Percentiles rank a stretch among this genome's conserved stretches.
Evolutionary conservation across 73 alveolate species (phyloP).

Genomic region (Symbiodinium pilosum): DNA sequence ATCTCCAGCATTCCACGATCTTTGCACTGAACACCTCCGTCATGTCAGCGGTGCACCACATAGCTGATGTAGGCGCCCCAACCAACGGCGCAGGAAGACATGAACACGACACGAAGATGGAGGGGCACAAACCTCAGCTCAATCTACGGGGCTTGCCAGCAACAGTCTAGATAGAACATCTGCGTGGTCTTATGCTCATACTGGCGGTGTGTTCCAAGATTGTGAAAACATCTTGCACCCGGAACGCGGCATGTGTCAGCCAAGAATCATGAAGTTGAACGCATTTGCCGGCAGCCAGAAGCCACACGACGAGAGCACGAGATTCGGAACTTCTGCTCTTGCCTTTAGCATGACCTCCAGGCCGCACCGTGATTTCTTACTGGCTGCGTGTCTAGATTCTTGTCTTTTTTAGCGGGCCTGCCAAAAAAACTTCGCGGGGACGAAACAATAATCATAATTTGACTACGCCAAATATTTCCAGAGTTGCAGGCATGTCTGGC

Average conservation of each 20-base stretch:
- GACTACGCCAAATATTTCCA: not conserved
- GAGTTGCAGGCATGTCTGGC: too few species aligned
- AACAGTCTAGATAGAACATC: too few species aligned
- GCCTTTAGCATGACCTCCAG: conserved; percentile 43
- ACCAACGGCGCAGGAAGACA: conserved; percentile 79
- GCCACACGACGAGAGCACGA: conserved; percentile 49
- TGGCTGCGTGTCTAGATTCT: not conserved
- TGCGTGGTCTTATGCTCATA: too few species aligned
- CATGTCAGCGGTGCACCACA: conserved; percentile 84
- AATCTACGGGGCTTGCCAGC: too few species aligned
- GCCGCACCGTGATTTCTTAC: not conserved
- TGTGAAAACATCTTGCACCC: too few species aligned
- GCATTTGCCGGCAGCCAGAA: conserved; percentile 94
- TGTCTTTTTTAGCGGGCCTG: not conserved
- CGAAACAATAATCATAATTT: too few species aligned
- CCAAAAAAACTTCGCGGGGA: not conserved
- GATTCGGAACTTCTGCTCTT: conserved; percentile 40
- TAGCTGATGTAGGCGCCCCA: conserved; percentile 93
- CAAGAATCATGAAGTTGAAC: conserved; percentile 60
- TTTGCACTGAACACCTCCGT: too few species aligned
- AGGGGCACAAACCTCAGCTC: conserved; percentile 65
- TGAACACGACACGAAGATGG: conserved; percentile 77
- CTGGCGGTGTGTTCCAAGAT: too few species aligned
- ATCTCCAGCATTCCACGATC: too few species aligned
- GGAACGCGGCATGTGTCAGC: too few species aligned